A percentile compares a stretch with the other conserved stretches of the same genome.
Conservation (phyloP, 345 rosid genomes). For the Linum trigynum region DNA sequence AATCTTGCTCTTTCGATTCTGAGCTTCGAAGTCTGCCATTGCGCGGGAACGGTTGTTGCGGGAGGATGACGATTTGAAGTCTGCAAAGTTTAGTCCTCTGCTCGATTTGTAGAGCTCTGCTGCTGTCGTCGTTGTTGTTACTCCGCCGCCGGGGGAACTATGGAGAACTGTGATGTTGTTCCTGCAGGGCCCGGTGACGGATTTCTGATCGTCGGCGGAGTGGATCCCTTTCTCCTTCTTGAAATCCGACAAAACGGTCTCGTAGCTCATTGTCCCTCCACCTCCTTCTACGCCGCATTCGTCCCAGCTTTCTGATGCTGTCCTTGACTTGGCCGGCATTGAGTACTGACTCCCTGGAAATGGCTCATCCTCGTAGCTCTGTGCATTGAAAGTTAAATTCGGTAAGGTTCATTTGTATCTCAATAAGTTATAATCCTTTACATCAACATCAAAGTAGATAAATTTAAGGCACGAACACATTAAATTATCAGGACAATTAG, state of each 20-base stretch:
- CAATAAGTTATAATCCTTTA: neutral
- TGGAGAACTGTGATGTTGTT: conserved; percentile 27
- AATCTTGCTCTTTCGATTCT: conserved; percentile 28
- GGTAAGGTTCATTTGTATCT: neutral
- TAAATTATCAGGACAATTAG: neutral
- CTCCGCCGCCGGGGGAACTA: conserved; percentile 38
- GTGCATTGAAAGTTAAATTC: conserved; percentile 24
- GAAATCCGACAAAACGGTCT: conserved; percentile 21
- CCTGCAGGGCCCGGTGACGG: conserved; percentile 35
- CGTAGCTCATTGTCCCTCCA: conserved; percentile 32
- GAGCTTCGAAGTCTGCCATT: conserved; percentile 28
- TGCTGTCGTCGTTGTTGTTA: conserved; percentile 14
- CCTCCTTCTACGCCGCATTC: conserved; percentile 39
- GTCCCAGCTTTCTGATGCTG: conserved; percentile 62
- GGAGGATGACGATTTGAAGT: conserved; percentile 49
- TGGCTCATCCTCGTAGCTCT: conserved; percentile 84
- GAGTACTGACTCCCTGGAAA: conserved; percentile 35
- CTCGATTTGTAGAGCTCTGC: conserved; percentile 36
- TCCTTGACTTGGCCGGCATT: conserved; percentile 28
- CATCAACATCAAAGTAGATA: neutral
- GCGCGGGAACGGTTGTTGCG: conserved; percentile 64
- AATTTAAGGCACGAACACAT: neutral
- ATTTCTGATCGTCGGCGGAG: conserved; percentile 42
- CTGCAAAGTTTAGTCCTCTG: conserved; percentile 49
- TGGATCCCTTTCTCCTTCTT: conserved; percentile 43